Evolutionary conservation across 306 rosid species (phyloP), one percentile per base, ranked within the genome.

Genomic region (Acacia acuminata): DNA sequence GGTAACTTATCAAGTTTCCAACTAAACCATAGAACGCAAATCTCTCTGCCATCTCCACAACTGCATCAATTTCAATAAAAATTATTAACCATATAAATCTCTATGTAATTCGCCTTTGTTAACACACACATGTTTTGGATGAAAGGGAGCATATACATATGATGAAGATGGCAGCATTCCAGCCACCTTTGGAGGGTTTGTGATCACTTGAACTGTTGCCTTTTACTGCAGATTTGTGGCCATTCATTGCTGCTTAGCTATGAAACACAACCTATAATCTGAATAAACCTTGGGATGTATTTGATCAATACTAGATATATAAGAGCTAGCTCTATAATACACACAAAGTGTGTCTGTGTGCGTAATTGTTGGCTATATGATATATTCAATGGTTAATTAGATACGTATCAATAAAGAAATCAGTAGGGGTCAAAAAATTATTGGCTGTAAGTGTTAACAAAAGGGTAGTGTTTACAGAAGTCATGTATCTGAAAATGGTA

Each of bases 111-210:
- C 22, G 16, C 56, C 16, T 16, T 51, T 17, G 56, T 51, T 51
- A 16, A 48, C 19, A 47, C 53, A 11, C 53, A 48, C 19, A 10
- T 48, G 4, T 48, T 48, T 48, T 48, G 53, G 53, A 48, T 48
- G 10, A 53, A 7, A 58, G 65, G 22, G 27, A 56, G 63, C 25
- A 56, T 56, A 8, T 53, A 61, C 67, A 25, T 25, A 61, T 61
- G 67, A 60, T 60, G 67, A 60, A 60, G 67, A 63, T 63, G 68
- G 68, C 68, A 12, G 68, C 38, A 63, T 63, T 63, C 68, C 68
- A 63, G 68, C 68, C 68, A 63, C 68, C 68, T 63, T 63, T 63
- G 22, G 45, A 36, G 45, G 71, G n/a, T 65, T 32, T 65, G 11
- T 38, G 42, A 64, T 30, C 42, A 64, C 70, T 64, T 27, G 70